Evolutionary conservation across 176 grass and related monocot species (phyloP), one percentile per base, ranked within the genome.

Genomic region (Carex littledalei): DNA sequence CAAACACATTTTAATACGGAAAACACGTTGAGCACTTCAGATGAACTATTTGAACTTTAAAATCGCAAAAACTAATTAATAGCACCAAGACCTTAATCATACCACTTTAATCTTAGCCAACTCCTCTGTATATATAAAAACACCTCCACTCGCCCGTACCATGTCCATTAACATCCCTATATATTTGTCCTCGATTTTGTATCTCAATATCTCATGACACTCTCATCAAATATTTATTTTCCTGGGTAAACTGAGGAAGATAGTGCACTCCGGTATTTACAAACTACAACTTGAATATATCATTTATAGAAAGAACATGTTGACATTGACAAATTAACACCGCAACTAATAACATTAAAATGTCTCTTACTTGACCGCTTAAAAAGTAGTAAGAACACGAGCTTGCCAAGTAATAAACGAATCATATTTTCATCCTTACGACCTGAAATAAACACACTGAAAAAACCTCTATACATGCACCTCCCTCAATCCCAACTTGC

Each of bases 381-480:
- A 24, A 47, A 81, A 81, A 6, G 59, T 63, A 43, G 63, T 43
- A 81, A 81, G 41, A 81, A 63, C 39, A 39, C 79, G 63, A 64
- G 41, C 39, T 53, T 83, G 81, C 81, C 43, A 66, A 67, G 61
- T 21, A 50, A 18, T 66, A 68, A 83, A 32, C 39, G 13, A 54
- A 83, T 17, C 81, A 83, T 17, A 26, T 63, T 16, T 50, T 54
- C 57, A 67, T 55, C 12, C 32, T 9, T 29, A 34, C 81, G 9
- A 83, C 34, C 43, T 8, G 50, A 60, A 63, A 81, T 8, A 64
- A 81, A 63, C 79, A 83, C 62, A 64, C 81, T 9, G 24, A 24
- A 68, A 29, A 29, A 50, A 26, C 81, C 81, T 64, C 61, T 83
- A 67, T 83, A 83, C 81, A 24, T 24, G 24, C 24, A 67, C 81